Evolutionary conservation across 805 yeast genomes (phyloP).

Genomic region (Debaryomyces tyrocola): DNA sequence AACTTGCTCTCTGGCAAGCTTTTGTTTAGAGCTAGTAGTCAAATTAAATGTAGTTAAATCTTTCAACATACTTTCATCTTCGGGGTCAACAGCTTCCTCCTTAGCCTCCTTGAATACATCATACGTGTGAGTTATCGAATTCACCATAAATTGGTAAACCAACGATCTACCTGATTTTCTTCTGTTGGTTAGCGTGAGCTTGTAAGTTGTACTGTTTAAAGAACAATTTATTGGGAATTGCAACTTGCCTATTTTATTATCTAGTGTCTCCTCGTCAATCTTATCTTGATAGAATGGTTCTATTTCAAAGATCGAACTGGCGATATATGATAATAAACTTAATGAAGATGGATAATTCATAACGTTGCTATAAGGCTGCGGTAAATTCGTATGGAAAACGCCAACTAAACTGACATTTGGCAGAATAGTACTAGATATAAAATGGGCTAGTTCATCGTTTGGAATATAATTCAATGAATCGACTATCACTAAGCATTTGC

Average conservation of each 20-base stretch:
- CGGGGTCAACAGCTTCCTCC: constrained; percentile 25
- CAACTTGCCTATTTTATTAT: constrained; percentile 35
- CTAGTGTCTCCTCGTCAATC: constrained; percentile 51
- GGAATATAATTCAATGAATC: constrained; percentile 69
- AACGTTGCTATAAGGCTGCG: constrained; percentile 34
- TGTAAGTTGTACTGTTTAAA: constrained; percentile 48
- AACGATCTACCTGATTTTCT: constrained; percentile 85
- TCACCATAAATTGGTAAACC: constrained; percentile 52
- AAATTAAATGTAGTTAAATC: constrained; percentile 87
- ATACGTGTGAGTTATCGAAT: constrained; percentile 47
- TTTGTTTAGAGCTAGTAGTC: constrained; percentile 72
- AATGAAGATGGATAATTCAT: constrained; percentile 53
- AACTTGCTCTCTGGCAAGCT: constrained; percentile 76
- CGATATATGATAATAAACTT: constrained; percentile 63
- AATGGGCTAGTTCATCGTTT: constrained; percentile 44
- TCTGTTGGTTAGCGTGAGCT: constrained; percentile 58
- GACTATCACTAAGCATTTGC: constrained; percentile 50
- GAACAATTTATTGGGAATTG: constrained; percentile 46
- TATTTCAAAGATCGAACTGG: constrained; percentile 70
- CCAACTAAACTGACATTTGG: constrained; percentile 34
- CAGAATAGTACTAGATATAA: constrained; percentile 47
- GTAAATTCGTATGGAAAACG: constrained; percentile 38
- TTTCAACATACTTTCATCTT: constrained; percentile 57
- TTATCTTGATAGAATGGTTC: constrained; percentile 37
- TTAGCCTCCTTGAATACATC: constrained; percentile 23